Conservation (phyloP, 805 yeast species). For the Kodamaea restingae region DNA sequence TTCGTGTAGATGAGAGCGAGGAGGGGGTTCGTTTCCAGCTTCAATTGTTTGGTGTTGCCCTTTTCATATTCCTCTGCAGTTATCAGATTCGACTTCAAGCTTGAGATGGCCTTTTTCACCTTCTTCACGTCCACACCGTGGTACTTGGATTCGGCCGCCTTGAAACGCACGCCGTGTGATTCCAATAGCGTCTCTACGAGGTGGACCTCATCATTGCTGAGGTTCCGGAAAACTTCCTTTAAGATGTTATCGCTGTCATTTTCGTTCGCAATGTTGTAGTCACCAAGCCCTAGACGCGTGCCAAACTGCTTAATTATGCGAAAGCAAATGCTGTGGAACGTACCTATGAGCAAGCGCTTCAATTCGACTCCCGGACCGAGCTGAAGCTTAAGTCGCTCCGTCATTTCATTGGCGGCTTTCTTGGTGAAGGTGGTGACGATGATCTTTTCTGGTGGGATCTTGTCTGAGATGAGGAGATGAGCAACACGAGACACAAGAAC, state of each 20-base stretch:
- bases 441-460: conserved; percentile 56
- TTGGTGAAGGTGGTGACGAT: conserved; percentile 91
- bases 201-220: conserved; percentile 18
- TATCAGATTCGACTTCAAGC: conserved; percentile 51
- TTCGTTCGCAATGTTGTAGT: conserved; percentile 59
- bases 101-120: conserved; percentile 47
- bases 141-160: background rate
- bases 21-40: conserved; percentile 15
- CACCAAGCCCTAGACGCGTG: conserved; percentile 37
- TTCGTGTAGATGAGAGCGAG: conserved; percentile 38
- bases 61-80: conserved; percentile 37
- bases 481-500: conserved; percentile 80
- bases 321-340: conserved; percentile 83
- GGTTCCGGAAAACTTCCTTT: conserved; percentile 33
- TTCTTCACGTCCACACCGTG: conserved; percentile 11
- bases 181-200: conserved; percentile 8
- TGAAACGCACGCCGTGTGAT: conserved; percentile 3
- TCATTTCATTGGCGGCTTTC: conserved; percentile 87
- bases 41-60: no score
- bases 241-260: conserved; percentile 52
- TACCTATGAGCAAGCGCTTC: conserved; percentile 64
- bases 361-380: conserved; percentile 35
- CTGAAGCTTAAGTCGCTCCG: conserved; percentile 47
- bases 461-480: conserved; percentile 49
- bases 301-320: conserved; percentile 58